Base-by-base conservation (phyloP, 192 early-diverging fungal genomes). In the Oehlia diaphana region DNA sequence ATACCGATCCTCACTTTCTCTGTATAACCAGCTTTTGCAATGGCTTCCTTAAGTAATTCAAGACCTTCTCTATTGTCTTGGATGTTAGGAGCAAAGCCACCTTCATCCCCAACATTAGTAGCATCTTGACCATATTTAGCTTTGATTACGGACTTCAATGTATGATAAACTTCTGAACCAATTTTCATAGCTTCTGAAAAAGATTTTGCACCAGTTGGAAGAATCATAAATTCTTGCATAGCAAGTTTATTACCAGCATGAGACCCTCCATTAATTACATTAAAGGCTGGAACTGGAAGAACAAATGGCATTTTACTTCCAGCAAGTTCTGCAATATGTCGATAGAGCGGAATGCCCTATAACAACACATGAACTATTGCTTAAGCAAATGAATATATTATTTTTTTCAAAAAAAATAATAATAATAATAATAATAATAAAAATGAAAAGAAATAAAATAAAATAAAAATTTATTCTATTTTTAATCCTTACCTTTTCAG, bases 191-290 rank as follows among this genome's bases (percentile, higher is more conserved):
- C 97, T 87, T 99, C 96, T 49, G 93, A 85, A 88, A 98, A 99
- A 42, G 93, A 93, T 61, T 86, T 72, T 42, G 97, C 97, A 80
- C 97, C 97, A 64, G 95, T 96, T 75, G 97, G 97, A 84, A 98
- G 86, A 80, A 99, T 99, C 98, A 99, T 99, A 89, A 98, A 99
- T 88, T 99, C 98, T 87, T 99, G 98, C 96, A 99, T 97, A 80
- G 98, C 98, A 77, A 99, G 92, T 90, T 97, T 98, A 94, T 99
- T 99, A 80, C 98, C 98, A 63, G 98, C 98, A 88, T 99, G 97
- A 74, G 94, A 95, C 75, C 97, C 97, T 83, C 97, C 97, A 91
- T 99, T 99, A 89, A 99, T 97, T 81, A 99, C 96, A 90, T 99
- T 99, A 91, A 99, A 96, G 66, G 94, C 88, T 31, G 97, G 97